Conservation (phyloP, 2,329 filamentous ascomycete species). For the Pseudogymnoascus sp. region DNA sequence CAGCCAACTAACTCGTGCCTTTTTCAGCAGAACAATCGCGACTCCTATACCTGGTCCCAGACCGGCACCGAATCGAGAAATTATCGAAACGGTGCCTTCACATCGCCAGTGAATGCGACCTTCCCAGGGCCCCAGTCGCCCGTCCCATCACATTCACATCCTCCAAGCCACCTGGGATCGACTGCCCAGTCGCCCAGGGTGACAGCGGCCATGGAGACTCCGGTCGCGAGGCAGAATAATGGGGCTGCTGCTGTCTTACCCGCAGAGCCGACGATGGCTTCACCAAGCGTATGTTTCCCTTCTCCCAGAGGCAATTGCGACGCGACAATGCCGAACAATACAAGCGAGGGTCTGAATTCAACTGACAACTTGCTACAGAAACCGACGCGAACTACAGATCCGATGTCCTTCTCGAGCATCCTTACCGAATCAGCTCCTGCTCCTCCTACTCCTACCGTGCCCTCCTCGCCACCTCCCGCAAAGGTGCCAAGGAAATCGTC, state of each 20-base stretch:
- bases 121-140: conserved; percentile 42
- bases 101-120: conserved; percentile 39
- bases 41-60: conserved; percentile 42
- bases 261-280: conserved; percentile 18
- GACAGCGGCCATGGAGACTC: conserved; percentile 37
- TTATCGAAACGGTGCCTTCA: conserved; percentile 44
- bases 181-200: conserved; percentile 26
- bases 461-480: conserved; percentile 35
- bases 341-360: neutral
- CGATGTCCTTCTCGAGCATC: conserved; percentile 95
- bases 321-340: neutral
- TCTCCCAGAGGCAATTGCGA: neutral
- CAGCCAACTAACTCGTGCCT: conserved; percentile 1
- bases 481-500: conserved; percentile 23
- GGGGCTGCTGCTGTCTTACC: conserved; percentile 24
- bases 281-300: conserved; percentile 20
- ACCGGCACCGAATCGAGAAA: conserved; percentile 36
- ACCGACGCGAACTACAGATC: conserved; percentile 66
- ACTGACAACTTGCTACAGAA: conserved; percentile 40
- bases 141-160: conserved; percentile 37
- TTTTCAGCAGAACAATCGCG: conserved; percentile 36
- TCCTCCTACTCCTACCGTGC: conserved; percentile 33
- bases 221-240: conserved; percentile 36
- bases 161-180: conserved; percentile 23
- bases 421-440: conserved; percentile 70